Percentiles rank a stretch among this genome's conserved stretches.
phyloP scores from a whole-genome alignment of 805 yeast species.

The Wickerhamomyces kurtzmanii region DNA sequence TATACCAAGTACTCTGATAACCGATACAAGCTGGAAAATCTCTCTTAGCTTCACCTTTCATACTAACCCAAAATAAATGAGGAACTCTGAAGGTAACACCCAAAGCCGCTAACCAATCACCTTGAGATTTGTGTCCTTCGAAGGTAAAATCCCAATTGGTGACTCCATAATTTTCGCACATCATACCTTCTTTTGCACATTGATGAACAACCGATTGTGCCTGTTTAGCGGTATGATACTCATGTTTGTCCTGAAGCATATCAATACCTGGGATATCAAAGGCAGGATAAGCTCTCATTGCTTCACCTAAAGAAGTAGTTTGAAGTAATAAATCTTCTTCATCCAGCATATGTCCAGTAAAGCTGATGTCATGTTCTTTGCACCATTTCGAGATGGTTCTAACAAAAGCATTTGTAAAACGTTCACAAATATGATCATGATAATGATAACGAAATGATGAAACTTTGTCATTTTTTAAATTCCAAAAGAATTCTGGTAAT shows the following conservation, averaged over 20 bases:
- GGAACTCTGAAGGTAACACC: conserved; percentile 7
- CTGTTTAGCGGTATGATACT: conserved; percentile 8
- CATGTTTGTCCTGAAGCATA: conserved; percentile 8
- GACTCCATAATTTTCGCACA: conserved; percentile 7
- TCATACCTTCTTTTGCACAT: conserved; percentile 5
- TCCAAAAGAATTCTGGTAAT: too few species aligned
- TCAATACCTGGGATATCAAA: conserved; percentile 7
- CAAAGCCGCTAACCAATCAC: conserved; percentile 7
- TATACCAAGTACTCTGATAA: conserved; percentile 6
- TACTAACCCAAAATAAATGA: conserved; percentile 6
- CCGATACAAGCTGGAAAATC: conserved; percentile 8
- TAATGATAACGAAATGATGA: too few species aligned
- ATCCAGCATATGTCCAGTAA: conserved; percentile 7
- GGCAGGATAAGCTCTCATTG: conserved; percentile 5
- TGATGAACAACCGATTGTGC: conserved; percentile 6
- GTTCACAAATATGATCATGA: conserved; percentile 4
- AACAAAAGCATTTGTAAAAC: conserved; percentile 6
- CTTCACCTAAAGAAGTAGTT: conserved; percentile 6
- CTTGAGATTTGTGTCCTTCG: conserved; percentile 8
- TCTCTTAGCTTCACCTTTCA: conserved; percentile 7
- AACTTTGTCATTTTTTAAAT: too few species aligned
- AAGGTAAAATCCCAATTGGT: conserved; percentile 7
- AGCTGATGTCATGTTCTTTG: conserved; percentile 1
- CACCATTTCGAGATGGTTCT: conserved; percentile 5
- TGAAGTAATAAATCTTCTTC: conserved; percentile 6